phyloP scores from a whole-genome alignment of 345 rosid genomes.

The Durio zibethinus region DNA sequence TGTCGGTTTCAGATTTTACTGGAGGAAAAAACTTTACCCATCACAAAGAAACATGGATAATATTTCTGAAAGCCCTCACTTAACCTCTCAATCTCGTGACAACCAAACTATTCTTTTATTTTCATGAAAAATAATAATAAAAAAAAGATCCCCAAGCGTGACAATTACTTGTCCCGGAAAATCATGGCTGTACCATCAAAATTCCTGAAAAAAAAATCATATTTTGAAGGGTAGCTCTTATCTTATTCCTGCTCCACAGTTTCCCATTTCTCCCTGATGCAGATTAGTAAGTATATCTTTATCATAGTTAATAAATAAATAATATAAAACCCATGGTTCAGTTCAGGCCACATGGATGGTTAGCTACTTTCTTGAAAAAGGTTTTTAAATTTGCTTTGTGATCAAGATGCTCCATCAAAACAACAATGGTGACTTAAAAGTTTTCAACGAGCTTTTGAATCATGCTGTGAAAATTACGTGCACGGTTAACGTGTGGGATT shows the following conservation, averaged over 20 bases:
- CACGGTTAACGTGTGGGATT: background rate
- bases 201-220: background rate
- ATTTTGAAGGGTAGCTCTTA: background rate
- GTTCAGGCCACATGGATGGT: background rate
- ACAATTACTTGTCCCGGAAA: slow-evolving; percentile 4
- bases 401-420: background rate
- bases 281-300: too few relatives aligned
- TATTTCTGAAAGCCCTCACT: background rate
- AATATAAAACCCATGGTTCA: too few relatives aligned
- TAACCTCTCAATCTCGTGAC: background rate
- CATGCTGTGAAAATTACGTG: background rate
- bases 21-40: background rate
- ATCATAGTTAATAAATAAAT: background rate
- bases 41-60: background rate
- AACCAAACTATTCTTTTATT: background rate
- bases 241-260: background rate
- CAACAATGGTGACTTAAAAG: background rate
- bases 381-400: background rate
- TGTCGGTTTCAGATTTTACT: background rate
- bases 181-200: background rate
- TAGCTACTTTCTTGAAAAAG: background rate
- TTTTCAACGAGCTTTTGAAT: background rate
- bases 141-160: slow-evolving; percentile 1
- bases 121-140: background rate
- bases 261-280: background rate